Conservation (phyloP, 2,329 filamentous ascomycete genomes). For the Immersiporthe knoxdaviesiana region DNA sequence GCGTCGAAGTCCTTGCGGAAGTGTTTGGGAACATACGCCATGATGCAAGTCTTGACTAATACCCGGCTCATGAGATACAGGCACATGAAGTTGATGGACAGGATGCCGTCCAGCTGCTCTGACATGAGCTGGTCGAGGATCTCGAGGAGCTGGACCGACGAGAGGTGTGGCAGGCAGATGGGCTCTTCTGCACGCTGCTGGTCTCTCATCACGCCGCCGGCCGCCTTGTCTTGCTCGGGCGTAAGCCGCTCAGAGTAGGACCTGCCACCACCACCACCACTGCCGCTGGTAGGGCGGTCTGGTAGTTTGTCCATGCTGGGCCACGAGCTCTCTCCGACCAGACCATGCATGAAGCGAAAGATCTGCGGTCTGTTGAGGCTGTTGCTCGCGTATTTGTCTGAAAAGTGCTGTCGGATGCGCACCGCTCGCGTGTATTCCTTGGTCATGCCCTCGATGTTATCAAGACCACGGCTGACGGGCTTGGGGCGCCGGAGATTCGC, state of each 20-base stretch:
- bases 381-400: neutral
- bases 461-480: neutral
- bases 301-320: neutral
- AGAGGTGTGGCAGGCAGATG: constrained; percentile 31
- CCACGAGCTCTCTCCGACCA: neutral
- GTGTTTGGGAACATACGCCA: constrained; percentile 11
- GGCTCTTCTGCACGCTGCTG: constrained; percentile 12
- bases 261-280: neutral
- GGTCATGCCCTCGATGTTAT: neutral
- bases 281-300: neutral
- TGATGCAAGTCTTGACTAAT: constrained; percentile 28
- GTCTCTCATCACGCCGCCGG: neutral
- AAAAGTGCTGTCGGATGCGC: neutral
- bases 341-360: neutral
- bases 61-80: constrained; percentile 32
- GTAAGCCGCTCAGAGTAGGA: neutral
- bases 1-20: neutral
- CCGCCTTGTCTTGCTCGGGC: neutral
- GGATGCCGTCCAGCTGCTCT: constrained; percentile 32
- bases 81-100: constrained; percentile 35
- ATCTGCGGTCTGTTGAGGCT: neutral
- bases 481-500: neutral
- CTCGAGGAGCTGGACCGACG: constrained; percentile 33
- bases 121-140: constrained; percentile 33
- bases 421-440: neutral